These are phyloP conservation scores for Stemphylium beticola DNA, from an alignment of 2,329 filamentous ascomycete species.

Conservation along the genomic window DNA sequence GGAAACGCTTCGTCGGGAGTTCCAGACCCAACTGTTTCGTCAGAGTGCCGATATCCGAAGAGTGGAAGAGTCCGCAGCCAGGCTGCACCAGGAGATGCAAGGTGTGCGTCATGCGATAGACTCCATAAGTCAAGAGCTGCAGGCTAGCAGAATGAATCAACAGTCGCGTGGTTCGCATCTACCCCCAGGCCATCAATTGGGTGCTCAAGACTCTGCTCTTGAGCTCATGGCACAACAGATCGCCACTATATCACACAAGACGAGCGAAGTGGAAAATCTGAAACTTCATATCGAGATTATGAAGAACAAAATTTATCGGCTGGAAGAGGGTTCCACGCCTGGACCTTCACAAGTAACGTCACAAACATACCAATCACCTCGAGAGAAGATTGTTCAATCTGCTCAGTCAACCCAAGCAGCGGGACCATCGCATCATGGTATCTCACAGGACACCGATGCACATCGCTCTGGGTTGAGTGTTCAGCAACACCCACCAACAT, in stretches of 20 bases:
- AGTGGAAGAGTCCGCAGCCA: conserved; percentile 49
- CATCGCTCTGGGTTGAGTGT: neutral
- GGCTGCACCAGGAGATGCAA: conserved; percentile 51
- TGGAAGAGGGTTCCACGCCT: conserved; percentile 42
- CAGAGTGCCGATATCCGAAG: conserved; percentile 45
- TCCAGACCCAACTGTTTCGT: conserved; percentile 36
- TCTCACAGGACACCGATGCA: neutral
- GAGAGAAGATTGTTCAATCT: neutral
- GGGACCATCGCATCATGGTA: neutral
- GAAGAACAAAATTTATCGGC: conserved; percentile 52
- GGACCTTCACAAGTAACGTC: conserved; percentile 9
- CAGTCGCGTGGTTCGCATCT: conserved; percentile 2
- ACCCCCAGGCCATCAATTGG: conserved; percentile 10
- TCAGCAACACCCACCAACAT: conserved; percentile 8
- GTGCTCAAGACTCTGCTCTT: conserved; percentile 48
- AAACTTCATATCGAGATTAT: conserved; percentile 57
- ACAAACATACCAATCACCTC: conserved; percentile 19
- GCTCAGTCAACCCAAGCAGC: neutral
- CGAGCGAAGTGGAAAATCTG: conserved; percentile 55
- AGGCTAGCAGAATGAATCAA: conserved; percentile 28
- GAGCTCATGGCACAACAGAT: conserved; percentile 54
- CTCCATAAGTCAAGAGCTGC: conserved; percentile 45
- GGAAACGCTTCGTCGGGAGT: conserved; percentile 49
- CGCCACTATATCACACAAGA: conserved; percentile 49
- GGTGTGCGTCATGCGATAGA: conserved; percentile 47